Evolutionary conservation across 768 basidiomycete genomes (phyloP).

Genomic region (Cytidiella melzeri): DNA sequence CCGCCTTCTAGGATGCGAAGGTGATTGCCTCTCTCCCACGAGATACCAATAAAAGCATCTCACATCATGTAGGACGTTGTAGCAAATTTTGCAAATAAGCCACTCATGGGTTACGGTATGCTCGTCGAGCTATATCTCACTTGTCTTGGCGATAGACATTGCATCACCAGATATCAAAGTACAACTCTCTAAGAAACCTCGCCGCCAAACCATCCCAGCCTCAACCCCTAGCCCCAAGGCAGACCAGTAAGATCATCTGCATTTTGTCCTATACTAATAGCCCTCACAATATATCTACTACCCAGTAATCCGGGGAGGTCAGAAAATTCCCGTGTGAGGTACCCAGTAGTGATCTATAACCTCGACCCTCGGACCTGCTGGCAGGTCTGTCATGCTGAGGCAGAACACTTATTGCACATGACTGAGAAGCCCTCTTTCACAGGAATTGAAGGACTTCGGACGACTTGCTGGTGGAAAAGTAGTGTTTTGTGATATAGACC

Average conservation of each 20-base stretch:
- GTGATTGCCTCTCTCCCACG: slow-evolving; percentile 3
- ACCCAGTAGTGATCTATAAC: slow-evolving; percentile 34
- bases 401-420: neutral
- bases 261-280: too few relatives aligned
- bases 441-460: slow-evolving; percentile 47
- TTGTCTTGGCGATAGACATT: too few relatives aligned
- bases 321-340: slow-evolving; percentile 16
- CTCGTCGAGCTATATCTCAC: too few relatives aligned
- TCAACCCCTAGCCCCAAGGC: too few relatives aligned
- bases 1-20: slow-evolving; percentile 1
- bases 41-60: neutral
- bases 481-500: slow-evolving; percentile 39
- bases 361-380: slow-evolving; percentile 33
- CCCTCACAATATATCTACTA: too few relatives aligned
- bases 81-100: slow-evolving; percentile 12
- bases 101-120: slow-evolving; percentile 15
- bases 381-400: slow-evolving; percentile 32
- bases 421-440: slow-evolving; percentile 2
- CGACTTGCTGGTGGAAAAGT: slow-evolving; percentile 33
- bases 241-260: too few relatives aligned
- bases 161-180: slow-evolving; percentile 11
- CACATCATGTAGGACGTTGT: slow-evolving; percentile 15
- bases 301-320: too few relatives aligned
- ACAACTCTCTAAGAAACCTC: slow-evolving; percentile 7
- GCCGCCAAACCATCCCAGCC: too few relatives aligned